These are phyloP conservation scores for Boletus sp. DNA, from an alignment of 768 basidiomycete genomes.

Conservation along the genomic window DNA sequence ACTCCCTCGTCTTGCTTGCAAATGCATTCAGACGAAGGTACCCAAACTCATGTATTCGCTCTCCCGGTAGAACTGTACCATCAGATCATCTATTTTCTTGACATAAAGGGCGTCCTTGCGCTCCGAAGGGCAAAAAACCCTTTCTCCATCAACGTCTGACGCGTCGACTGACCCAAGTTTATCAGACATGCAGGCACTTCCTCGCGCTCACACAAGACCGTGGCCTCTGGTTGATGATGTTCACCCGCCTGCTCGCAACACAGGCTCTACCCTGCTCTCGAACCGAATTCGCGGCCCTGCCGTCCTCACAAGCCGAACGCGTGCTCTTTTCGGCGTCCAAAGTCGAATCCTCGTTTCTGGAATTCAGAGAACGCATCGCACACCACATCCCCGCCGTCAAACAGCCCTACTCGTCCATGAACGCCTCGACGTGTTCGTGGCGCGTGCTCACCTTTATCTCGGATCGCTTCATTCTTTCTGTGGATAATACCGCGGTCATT, in stretches of 20 bases:
- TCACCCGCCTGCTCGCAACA: slow-evolving; percentile 4
- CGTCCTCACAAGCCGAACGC: slow-evolving; percentile 11
- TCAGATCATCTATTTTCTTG: slow-evolving; percentile 13
- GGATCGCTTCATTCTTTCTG: slow-evolving; percentile 22
- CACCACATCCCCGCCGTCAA: not conserved
- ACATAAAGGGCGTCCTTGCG: slow-evolving; percentile 16
- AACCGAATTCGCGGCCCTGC: slow-evolving; percentile 12
- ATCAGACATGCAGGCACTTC: slow-evolving; percentile 27
- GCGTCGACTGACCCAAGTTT: not conserved
- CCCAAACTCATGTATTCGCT: not conserved
- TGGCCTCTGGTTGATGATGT: slow-evolving; percentile 20
- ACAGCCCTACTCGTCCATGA: not conserved
- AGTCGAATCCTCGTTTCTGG: slow-evolving; percentile 18
- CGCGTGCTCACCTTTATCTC: slow-evolving; percentile 18
- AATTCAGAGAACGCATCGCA: slow-evolving; percentile 3
- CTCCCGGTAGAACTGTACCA: slow-evolving; percentile 21
- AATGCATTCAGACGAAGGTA: not conserved
- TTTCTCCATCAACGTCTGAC: not conserved
- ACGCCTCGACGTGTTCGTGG: slow-evolving; percentile 1
- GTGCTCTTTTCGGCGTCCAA: slow-evolving; percentile 9
- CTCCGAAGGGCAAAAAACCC: slow-evolving; percentile 11
- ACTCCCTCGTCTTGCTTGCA: not conserved
- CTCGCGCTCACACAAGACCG: slow-evolving; percentile 14
- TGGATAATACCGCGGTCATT: slow-evolving; percentile 1
- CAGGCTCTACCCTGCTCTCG: slow-evolving; percentile 18